phyloP scores from a whole-genome alignment of 2,329 filamentous ascomycete species.

The Parasarocladium wereldwijsianum region DNA sequence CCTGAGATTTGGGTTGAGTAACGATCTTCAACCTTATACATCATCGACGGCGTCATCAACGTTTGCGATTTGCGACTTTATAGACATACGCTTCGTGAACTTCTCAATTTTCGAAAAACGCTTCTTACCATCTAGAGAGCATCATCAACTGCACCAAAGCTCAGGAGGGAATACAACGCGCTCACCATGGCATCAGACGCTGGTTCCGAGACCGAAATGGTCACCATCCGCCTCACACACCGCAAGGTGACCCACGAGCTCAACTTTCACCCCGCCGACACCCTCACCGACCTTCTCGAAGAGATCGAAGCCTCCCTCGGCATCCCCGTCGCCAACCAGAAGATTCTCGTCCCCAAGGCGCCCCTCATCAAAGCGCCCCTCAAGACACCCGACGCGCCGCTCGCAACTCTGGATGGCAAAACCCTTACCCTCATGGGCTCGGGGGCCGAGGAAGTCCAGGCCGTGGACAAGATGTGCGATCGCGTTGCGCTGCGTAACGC shows the following conservation, averaged over 20 bases:
- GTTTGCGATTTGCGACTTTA: too few relatives aligned
- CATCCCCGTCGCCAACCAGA: constrained; percentile 50
- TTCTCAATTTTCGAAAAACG: too few relatives aligned
- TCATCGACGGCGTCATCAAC: too few relatives aligned
- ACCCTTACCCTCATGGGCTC: constrained; percentile 54
- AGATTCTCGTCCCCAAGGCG: constrained; percentile 50
- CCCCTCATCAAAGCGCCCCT: constrained; percentile 52
- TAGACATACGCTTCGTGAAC: too few relatives aligned
- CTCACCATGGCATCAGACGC: not conserved
- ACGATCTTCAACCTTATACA: too few relatives aligned
- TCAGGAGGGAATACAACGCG: not conserved
- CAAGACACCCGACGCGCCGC: constrained; percentile 37
- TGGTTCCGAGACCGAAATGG: constrained; percentile 9
- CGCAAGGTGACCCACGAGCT: constrained; percentile 30
- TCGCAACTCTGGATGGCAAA: constrained; percentile 34
- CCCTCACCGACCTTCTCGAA: constrained; percentile 42
- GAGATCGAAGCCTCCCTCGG: constrained; percentile 39
- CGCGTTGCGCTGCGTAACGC: constrained; percentile 32
- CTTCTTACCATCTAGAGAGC: not conserved
- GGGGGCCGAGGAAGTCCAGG: constrained; percentile 42
- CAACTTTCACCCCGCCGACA: constrained; percentile 27
- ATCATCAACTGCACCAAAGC: not conserved
- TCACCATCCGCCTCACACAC: constrained; percentile 31
- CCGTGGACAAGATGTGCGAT: constrained; percentile 33
- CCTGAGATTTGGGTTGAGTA: too few relatives aligned